Evolutionary conservation across 805 yeast genomes (phyloP).

Genomic region (Sporopachydermia quercuum): DNA sequence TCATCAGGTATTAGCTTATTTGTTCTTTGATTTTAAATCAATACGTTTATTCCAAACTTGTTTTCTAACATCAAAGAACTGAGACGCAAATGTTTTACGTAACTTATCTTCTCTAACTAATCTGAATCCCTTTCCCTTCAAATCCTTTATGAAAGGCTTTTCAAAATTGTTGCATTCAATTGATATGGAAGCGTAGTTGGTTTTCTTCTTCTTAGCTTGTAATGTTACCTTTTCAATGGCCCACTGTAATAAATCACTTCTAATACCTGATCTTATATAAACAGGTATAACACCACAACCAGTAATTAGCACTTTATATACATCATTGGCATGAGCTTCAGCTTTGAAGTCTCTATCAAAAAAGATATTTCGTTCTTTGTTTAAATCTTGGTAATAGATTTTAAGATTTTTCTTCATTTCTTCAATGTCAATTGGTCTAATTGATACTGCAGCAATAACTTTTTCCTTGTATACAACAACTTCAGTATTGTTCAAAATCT

Average conservation of each 20-base stretch:
- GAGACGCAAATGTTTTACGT: slow-evolving; percentile 15
- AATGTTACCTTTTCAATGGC: slow-evolving; percentile 22
- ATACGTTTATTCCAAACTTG: slow-evolving; percentile 21
- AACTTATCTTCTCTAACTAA: slow-evolving; percentile 18
- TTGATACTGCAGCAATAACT: slow-evolving; percentile 50
- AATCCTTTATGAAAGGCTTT: slow-evolving; percentile 30
- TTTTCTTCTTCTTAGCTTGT: slow-evolving; percentile 29
- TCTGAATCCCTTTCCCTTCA: slow-evolving; percentile 29
- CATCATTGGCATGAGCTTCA: slow-evolving; percentile 25
- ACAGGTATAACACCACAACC: slow-evolving; percentile 54
- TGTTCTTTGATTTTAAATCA: slow-evolving; percentile 10
- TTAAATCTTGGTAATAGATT: neutral
- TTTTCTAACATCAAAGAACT: slow-evolving; percentile 17
- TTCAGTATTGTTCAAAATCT: slow-evolving; percentile 33
- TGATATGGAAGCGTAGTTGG: slow-evolving; percentile 17
- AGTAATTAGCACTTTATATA: slow-evolving; percentile 36
- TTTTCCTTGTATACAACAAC: slow-evolving; percentile 49
- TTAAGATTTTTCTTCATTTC: slow-evolving; percentile 1
- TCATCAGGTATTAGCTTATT: neutral
- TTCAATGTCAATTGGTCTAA: slow-evolving; percentile 18
- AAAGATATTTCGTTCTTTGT: neutral
- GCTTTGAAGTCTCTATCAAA: slow-evolving; percentile 13
- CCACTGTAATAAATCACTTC: slow-evolving; percentile 50
- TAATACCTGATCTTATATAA: slow-evolving; percentile 47
- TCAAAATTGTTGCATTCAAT: slow-evolving; percentile 10